Conservation (phyloP, 2,329 filamentous ascomycete species). For the Penicillium sp. region DNA sequence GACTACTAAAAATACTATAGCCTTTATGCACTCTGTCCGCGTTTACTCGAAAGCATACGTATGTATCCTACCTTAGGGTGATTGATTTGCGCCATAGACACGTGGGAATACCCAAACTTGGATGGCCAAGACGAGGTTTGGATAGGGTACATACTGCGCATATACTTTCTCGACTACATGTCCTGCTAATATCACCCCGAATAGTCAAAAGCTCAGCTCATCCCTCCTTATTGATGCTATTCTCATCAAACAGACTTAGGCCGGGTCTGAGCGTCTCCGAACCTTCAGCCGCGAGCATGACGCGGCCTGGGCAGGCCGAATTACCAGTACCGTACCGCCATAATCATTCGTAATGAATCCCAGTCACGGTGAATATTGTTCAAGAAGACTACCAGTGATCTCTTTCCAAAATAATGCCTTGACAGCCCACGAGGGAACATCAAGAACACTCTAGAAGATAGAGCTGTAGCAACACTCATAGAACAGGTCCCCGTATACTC, state of each 20-base stretch:
- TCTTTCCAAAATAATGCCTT: neutral
- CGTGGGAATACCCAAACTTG: neutral
- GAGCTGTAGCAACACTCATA: neutral
- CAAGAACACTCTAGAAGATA: neutral
- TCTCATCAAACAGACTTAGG: neutral
- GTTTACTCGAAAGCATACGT: neutral
- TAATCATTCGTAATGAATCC: neutral
- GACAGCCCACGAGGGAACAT: neutral
- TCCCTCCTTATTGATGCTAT: too few relatives aligned
- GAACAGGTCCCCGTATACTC: neutral
- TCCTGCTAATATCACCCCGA: neutral
- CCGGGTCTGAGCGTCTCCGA: conserved; percentile 8
- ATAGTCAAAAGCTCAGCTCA: neutral
- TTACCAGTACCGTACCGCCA: conserved; percentile 11
- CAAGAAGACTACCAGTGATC: neutral
- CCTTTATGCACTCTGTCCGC: neutral
- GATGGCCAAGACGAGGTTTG: neutral
- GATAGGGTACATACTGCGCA: neutral
- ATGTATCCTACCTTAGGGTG: too few relatives aligned
- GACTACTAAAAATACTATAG: neutral
- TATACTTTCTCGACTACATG: neutral
- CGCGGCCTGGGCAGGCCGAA: conserved; percentile 9
- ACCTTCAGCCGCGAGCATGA: conserved; percentile 7
- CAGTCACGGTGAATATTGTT: neutral
- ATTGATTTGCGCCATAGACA: neutral